These are phyloP conservation scores for Phytopythium oedochilum DNA, from an alignment of 352 stramenopile genomes.

Conservation along the genomic window DNA sequence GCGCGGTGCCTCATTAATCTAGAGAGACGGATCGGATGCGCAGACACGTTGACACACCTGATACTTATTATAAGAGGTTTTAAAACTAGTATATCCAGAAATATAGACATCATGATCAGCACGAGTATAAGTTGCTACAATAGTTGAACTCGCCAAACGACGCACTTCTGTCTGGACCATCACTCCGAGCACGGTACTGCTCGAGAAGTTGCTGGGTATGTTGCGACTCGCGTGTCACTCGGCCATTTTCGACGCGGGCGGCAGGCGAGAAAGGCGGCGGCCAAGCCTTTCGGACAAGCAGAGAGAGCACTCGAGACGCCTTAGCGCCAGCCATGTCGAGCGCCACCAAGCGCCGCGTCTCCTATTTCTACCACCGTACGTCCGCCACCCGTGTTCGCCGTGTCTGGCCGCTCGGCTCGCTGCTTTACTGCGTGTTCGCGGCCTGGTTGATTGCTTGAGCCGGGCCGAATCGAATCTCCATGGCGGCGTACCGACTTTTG, in stretches of 20 bases:
- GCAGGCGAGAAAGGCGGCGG: not conserved
- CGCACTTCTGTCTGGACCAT: not conserved
- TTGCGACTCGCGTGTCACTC: not conserved
- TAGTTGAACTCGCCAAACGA: not conserved
- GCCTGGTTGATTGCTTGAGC: conserved; percentile 3
- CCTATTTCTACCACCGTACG: conserved; percentile 87
- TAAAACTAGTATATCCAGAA: too few relatives aligned
- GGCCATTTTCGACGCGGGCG: conserved; percentile 1
- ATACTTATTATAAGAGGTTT: not conserved
- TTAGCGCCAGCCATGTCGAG: conserved; percentile 21
- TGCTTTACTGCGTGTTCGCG: not conserved
- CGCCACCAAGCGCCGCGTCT: conserved; percentile 72
- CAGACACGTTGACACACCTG: not conserved
- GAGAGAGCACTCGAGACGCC: not conserved
- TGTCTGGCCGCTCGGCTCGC: conserved; percentile 2
- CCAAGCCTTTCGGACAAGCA: too few relatives aligned
- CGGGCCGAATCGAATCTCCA: not conserved
- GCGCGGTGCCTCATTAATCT: not conserved
- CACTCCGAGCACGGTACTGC: not conserved
- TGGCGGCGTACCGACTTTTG: too few relatives aligned
- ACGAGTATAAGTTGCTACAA: not conserved
- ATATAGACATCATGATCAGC: too few relatives aligned
- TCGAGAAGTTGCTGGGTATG: not conserved
- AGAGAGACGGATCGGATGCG: not conserved
- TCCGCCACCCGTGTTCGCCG: not conserved